A percentile compares a stretch with the other conserved stretches of the same genome.
Conservation (phyloP, 108 stramenopile genomes). For the Epithemia pelagica region DNA sequence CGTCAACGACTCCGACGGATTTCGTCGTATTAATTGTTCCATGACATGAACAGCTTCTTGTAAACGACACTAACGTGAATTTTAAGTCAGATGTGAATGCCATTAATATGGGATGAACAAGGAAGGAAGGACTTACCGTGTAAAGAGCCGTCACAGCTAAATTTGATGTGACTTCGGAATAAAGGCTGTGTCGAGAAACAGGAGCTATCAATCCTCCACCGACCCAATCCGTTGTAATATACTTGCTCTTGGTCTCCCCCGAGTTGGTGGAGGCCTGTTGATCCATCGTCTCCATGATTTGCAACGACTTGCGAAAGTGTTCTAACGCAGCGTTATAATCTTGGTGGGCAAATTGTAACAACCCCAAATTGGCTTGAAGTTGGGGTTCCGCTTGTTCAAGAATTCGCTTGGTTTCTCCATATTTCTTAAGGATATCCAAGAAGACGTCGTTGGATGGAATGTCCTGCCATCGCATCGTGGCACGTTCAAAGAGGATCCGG, state of each 20-base stretch:
- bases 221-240: conserved; percentile 20
- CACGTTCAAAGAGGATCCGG: conserved; percentile 40
- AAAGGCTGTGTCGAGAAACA: conserved; percentile 22
- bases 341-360: conserved; percentile 54
- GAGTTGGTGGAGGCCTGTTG: neutral
- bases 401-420: neutral
- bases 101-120: neutral
- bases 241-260: conserved; percentile 2
- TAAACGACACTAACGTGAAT: conserved; percentile 33
- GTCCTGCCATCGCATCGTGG: conserved; percentile 9
- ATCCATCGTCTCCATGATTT: conserved; percentile 4
- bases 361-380: conserved; percentile 53
- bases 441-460: neutral
- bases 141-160: conserved; percentile 70
- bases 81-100: neutral
- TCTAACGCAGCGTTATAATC: conserved; percentile 55
- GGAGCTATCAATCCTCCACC: conserved; percentile 22
- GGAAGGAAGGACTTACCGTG: conserved; percentile 17
- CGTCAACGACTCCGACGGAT: conserved; percentile 72
- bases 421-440: neutral
- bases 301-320: conserved; percentile 42
- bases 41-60: conserved; percentile 47
- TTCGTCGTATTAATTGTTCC: conserved; percentile 72
- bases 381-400: neutral
- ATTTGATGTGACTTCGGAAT: conserved; percentile 66